These are phyloP conservation scores for Lepidium didymum DNA, from an alignment of 345 rosid genomes.

Conservation along the genomic window DNA sequence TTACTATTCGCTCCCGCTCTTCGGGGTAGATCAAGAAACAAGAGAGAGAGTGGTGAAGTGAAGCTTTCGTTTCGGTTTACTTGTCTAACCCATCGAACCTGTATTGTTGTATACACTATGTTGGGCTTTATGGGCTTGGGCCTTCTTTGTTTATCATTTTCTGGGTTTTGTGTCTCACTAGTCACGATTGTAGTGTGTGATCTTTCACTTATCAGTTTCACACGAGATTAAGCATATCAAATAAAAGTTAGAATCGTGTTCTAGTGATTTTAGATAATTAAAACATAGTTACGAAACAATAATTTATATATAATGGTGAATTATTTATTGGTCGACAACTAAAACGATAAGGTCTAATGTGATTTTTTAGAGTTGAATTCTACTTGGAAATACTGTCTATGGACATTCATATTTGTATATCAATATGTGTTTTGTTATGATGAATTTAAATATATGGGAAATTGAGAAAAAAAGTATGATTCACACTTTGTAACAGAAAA, in stretches of 20 bases:
- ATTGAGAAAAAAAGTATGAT: background rate
- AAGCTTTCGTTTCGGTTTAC: too few species aligned
- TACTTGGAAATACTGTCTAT: too few species aligned
- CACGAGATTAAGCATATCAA: background rate
- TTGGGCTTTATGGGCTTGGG: slow-evolving; percentile 10
- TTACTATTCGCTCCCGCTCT: slow-evolving; percentile 26
- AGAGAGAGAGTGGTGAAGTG: background rate
- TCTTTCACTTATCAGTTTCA: background rate
- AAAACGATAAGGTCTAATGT: too few species aligned
- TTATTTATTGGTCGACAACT: too few species aligned
- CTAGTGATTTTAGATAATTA: background rate
- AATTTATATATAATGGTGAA: background rate
- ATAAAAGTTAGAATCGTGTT: background rate
- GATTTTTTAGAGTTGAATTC: too few species aligned
- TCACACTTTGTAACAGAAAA: slow-evolving; percentile 20
- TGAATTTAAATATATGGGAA: background rate
- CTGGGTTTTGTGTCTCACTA: background rate
- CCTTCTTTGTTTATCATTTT: background rate
- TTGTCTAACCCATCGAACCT: too few species aligned
- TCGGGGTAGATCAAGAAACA: slow-evolving; percentile 14
- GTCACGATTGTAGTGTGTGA: background rate
- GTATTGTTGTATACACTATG: background rate
- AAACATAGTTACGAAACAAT: background rate
- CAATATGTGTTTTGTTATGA: background rate
- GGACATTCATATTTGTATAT: too few species aligned